phyloP scores from a whole-genome alignment of 371 early-diverging fungal species.

The Mucor plumbeus region DNA sequence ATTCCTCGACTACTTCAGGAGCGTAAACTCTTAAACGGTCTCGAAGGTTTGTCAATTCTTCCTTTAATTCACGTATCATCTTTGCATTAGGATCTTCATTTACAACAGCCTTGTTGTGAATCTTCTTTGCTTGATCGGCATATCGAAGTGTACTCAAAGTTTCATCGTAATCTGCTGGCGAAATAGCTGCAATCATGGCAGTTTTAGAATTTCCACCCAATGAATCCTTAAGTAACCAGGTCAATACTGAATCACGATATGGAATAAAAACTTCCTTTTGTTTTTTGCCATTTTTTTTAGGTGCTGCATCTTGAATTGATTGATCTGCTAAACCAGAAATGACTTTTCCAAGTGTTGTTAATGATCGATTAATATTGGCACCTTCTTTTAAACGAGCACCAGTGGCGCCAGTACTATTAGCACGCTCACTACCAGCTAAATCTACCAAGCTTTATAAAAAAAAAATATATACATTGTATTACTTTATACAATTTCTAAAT shows the following conservation, averaged over 20 bases:
- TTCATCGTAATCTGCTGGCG: constrained; percentile 85
- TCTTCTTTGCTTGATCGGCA: constrained; percentile 93
- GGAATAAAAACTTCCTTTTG: constrained; percentile 74
- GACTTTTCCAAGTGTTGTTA: constrained; percentile 97
- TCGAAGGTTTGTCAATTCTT: constrained; percentile 78
- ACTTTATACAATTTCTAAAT: not conserved
- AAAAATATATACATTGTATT: too few species aligned
- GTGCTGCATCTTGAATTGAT: constrained; percentile 42
- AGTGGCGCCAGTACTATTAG: constrained; percentile 94
- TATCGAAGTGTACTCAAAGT: constrained; percentile 95
- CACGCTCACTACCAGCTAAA: constrained; percentile 96
- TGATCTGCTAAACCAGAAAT: constrained; percentile 93
- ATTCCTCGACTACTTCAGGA: constrained; percentile 52
- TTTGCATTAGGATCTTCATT: constrained; percentile 91
- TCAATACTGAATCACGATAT: constrained; percentile 92
- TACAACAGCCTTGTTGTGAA: constrained; percentile 90
- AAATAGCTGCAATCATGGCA: constrained; percentile 90
- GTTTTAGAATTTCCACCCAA: constrained; percentile 95
- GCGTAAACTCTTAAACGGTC: constrained; percentile 69
- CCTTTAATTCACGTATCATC: constrained; percentile 85
- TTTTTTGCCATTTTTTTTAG: constrained; percentile 48
- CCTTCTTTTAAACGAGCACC: constrained; percentile 97
- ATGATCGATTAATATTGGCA: constrained; percentile 96
- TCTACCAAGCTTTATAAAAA: constrained; percentile 81
- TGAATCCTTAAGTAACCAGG: constrained; percentile 94